phyloP scores from a whole-genome alignment of 2,329 filamentous ascomycete species.

The Orbilia oligospora region DNA sequence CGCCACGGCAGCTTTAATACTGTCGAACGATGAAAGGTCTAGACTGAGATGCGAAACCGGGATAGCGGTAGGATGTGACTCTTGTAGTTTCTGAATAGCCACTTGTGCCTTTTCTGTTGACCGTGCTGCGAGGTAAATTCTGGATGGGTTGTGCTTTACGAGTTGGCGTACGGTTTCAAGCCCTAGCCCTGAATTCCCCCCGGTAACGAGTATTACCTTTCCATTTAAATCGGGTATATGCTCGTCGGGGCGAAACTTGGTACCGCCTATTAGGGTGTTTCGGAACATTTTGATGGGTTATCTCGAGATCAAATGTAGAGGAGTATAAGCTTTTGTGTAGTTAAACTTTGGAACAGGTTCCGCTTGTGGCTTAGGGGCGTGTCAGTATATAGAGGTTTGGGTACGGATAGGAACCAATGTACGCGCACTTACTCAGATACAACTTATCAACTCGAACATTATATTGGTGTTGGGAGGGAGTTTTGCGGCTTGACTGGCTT shows the following conservation, averaged over 20 bases:
- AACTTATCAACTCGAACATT: no score
- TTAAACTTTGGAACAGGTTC: no score
- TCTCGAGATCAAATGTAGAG: no score
- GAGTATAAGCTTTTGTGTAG: no score
- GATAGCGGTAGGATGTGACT: not conserved
- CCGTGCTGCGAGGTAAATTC: slow-evolving; percentile 67
- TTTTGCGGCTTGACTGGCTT: no score
- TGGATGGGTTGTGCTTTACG: slow-evolving; percentile 64
- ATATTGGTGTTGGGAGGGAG: no score
- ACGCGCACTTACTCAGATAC: no score
- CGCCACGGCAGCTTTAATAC: slow-evolving; percentile 64
- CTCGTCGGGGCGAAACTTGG: not conserved
- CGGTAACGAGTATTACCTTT: slow-evolving; percentile 62
- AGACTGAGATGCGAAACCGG: slow-evolving; percentile 65
- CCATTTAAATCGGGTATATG: slow-evolving; percentile 38
- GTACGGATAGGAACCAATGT: no score
- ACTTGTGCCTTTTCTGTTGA: slow-evolving; percentile 63
- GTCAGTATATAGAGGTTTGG: no score
- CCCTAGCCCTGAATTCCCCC: slow-evolving; percentile 43
- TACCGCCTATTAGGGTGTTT: no score
- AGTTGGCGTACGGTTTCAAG: slow-evolving; percentile 59
- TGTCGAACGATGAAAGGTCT: slow-evolving; percentile 65
- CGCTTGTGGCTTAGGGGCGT: no score
- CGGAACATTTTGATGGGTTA: no score
- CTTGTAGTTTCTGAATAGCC: slow-evolving; percentile 63